phyloP scores from a whole-genome alignment of 306 rosid species.

The Amphicarpaea edgeworthii region DNA sequence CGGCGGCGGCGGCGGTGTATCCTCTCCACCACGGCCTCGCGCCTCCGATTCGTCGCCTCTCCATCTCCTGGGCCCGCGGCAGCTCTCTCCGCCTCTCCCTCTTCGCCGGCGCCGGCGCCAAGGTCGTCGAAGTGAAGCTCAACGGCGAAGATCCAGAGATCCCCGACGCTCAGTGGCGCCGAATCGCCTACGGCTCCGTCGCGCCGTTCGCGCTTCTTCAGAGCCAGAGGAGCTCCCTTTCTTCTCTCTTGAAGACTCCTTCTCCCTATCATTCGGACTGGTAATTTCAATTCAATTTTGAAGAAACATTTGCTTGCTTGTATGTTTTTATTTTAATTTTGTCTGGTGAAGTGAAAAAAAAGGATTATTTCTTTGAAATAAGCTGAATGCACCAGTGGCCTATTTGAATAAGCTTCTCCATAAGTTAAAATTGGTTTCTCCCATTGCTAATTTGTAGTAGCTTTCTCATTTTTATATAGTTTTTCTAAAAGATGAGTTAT shows the following conservation, averaged over 20 bases:
- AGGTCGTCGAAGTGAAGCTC: slow-evolving; percentile 79
- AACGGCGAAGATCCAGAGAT: slow-evolving; percentile 67
- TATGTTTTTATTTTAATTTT: not conserved
- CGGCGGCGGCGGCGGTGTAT: slow-evolving; percentile 42
- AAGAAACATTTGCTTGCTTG: not conserved
- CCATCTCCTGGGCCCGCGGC: slow-evolving; percentile 89
- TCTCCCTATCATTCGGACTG: slow-evolving; percentile 74
- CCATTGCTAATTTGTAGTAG: too few relatives aligned
- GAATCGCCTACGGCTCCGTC: slow-evolving; percentile 81
- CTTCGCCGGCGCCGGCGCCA: slow-evolving; percentile 58
- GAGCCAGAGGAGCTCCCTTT: slow-evolving; percentile 70
- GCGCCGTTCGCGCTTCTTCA: slow-evolving; percentile 89
- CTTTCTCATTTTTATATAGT: too few relatives aligned
- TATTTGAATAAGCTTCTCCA: too few relatives aligned
- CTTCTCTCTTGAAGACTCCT: slow-evolving; percentile 59
- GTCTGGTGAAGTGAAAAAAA: not conserved
- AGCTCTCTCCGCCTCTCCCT: slow-evolving; percentile 81
- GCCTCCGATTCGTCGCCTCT: slow-evolving; percentile 72
- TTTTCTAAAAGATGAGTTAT: too few relatives aligned
- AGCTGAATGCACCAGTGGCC: not conserved
- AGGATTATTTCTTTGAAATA: not conserved
- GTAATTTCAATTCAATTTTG: slow-evolving; percentile 47
- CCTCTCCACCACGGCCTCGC: slow-evolving; percentile 70
- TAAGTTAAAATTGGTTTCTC: too few relatives aligned
- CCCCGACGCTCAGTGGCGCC: slow-evolving; percentile 66